phyloP scores from a whole-genome alignment of 495 filamentous ascomycete genomes.

The Penicillium flavigenum region DNA sequence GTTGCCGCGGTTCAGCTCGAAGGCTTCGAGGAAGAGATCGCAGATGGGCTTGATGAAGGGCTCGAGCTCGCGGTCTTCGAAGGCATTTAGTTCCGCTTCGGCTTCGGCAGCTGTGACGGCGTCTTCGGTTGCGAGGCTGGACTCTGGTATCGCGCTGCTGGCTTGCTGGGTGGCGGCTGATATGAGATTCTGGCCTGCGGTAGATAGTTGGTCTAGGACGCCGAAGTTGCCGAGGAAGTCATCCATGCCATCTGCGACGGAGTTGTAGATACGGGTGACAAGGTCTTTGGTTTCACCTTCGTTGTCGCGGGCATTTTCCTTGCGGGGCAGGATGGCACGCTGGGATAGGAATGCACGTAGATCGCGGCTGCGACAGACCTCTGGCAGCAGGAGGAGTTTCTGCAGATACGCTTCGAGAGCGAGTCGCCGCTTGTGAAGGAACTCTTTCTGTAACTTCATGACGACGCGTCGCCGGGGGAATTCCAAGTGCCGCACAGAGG shows the following conservation, averaged over 20 bases:
- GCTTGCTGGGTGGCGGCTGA: constrained; percentile 82
- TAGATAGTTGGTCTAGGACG: constrained; percentile 89
- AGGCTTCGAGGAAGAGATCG: constrained; percentile 94
- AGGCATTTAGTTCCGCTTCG: constrained; percentile 90
- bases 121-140: constrained; percentile 52
- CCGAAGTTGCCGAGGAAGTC: constrained; percentile 95
- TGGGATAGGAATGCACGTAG: constrained; percentile 93
- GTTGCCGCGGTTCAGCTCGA: constrained; percentile 90
- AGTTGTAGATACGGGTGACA: constrained; percentile 91
- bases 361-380: constrained; percentile 91
- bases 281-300: constrained; percentile 77
- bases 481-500: constrained; percentile 82
- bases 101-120: constrained; percentile 78
- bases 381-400: constrained; percentile 79
- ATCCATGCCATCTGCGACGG: constrained; percentile 96
- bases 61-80: constrained; percentile 83
- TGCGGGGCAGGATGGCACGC: constrained; percentile 64
- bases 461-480: constrained; percentile 90
- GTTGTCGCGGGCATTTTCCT: constrained; percentile 55
- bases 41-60: constrained; percentile 98
- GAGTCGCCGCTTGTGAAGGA: constrained; percentile 80
- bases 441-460: constrained; percentile 94
- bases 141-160: constrained; percentile 41
- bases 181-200: constrained; percentile 89
- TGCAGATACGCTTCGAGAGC: constrained; percentile 85